These are phyloP conservation scores for Pythium phragmitis DNA, from an alignment of 352 stramenopile genomes.

Conservation along the genomic window DNA sequence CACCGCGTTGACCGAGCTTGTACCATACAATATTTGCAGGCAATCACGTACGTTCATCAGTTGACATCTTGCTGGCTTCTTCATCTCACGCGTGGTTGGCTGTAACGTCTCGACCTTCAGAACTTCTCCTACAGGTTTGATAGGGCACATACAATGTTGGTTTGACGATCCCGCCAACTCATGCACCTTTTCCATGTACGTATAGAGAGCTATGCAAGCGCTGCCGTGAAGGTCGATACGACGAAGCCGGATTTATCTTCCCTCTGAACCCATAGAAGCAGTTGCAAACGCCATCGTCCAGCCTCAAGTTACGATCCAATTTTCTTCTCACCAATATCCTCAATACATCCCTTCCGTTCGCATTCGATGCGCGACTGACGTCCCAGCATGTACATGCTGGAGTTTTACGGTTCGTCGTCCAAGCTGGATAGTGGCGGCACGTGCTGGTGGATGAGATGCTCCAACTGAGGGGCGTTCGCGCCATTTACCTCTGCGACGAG, in stretches of 20 bases:
- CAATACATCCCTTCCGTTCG: not conserved
- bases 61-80: not conserved
- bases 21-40: conserved; percentile 1
- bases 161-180: not conserved
- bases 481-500: conserved; percentile 53
- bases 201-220: conserved; percentile 61
- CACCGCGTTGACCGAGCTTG: not conserved
- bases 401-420: conserved; percentile 45
- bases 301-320: not conserved
- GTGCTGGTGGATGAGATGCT: conserved; percentile 63
- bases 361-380: not conserved
- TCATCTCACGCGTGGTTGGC: not conserved
- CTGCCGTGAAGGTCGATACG: conserved; percentile 51
- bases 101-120: conserved; percentile 27
- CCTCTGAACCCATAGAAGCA: conserved; percentile 8
- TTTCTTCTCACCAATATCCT: not conserved
- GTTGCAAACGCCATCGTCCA: not conserved
- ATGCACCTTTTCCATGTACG: not conserved
- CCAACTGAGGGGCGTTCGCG: conserved; percentile 60
- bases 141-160: not conserved
- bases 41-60: conserved; percentile 21
- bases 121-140: conserved; percentile 67
- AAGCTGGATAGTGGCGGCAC: conserved; percentile 48
- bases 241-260: conserved; percentile 63
- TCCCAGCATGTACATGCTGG: too few relatives aligned